These are phyloP conservation scores for Dianthus caryophyllus DNA, from an alignment of 148 eudicot species.

Conservation along the genomic window DNA sequence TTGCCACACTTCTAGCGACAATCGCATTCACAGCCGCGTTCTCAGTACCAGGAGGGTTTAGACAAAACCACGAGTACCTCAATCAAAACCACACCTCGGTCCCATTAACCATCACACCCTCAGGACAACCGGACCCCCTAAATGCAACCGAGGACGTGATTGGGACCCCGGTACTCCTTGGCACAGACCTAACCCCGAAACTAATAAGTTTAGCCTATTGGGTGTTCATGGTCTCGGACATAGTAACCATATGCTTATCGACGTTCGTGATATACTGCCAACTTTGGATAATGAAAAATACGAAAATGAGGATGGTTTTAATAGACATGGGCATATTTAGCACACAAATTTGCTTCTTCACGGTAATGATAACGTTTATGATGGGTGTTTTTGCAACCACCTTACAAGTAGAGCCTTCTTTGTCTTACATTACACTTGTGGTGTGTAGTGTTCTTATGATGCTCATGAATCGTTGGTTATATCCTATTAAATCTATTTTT, in stretches of 20 bases:
- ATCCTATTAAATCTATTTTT: neutral
- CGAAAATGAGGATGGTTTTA: neutral
- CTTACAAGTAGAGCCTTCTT: no score
- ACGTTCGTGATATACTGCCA: conserved; percentile 11
- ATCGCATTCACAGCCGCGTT: conserved; percentile 17
- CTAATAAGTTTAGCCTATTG: neutral
- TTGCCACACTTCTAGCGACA: conserved; percentile 13
- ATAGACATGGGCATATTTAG: neutral
- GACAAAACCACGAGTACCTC: neutral
- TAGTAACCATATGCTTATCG: conserved; percentile 7
- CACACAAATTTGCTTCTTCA: neutral
- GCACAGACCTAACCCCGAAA: neutral
- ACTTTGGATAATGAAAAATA: conserved; percentile 6
- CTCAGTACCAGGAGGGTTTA: conserved; percentile 11
- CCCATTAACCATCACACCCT: neutral
- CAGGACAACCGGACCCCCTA: neutral
- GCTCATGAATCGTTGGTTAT: neutral
- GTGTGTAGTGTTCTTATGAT: neutral
- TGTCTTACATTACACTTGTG: neutral
- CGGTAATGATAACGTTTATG: neutral
- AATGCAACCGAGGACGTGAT: neutral
- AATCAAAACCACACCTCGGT: neutral
- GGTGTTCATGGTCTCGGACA: conserved; percentile 13
- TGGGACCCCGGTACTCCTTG: neutral
- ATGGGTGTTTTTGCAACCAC: conserved; percentile 16